Conservation (phyloP, 1,284 basidiomycete genomes). For the Cryptococcus neoformans region DNA sequence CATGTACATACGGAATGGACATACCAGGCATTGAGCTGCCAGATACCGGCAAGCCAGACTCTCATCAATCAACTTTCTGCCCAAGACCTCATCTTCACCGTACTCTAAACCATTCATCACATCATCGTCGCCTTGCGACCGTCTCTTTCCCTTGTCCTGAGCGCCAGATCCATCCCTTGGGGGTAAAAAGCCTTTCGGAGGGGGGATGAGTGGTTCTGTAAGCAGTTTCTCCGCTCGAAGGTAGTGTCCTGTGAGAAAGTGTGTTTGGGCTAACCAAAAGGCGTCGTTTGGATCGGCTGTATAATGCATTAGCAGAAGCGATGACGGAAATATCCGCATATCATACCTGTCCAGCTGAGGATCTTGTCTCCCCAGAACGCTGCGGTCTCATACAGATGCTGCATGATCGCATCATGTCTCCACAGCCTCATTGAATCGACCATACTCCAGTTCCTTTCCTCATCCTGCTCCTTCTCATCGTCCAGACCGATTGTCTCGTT, state of each 20-base stretch:
- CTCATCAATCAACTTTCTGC: slow-evolving; percentile 68
- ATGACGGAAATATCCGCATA: neutral
- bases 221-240: slow-evolving; percentile 89
- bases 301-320: neutral
- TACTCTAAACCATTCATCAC: slow-evolving; percentile 7
- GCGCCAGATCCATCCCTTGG: neutral
- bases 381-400: slow-evolving; percentile 96
- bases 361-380: slow-evolving; percentile 99
- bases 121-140: slow-evolving; percentile 14
- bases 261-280: slow-evolving; percentile 97
- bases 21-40: slow-evolving; percentile 83
- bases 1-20: neutral
- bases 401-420: slow-evolving; percentile 96
- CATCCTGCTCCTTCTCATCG: slow-evolving; percentile 49
- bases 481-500: slow-evolving; percentile 38
- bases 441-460: slow-evolving; percentile 67
- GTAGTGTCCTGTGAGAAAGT: slow-evolving; percentile 94
- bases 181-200: slow-evolving; percentile 27
- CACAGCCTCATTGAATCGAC: slow-evolving; percentile 94
- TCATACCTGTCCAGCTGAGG: slow-evolving; percentile 86
- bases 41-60: slow-evolving; percentile 90
- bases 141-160: slow-evolving; percentile 14
- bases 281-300: slow-evolving; percentile 91
- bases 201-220: slow-evolving; percentile 61
- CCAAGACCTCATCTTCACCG: slow-evolving; percentile 4